These are phyloP conservation scores for Podila horticola DNA, from an alignment of 192 early-diverging fungal species.

Conservation along the genomic window DNA sequence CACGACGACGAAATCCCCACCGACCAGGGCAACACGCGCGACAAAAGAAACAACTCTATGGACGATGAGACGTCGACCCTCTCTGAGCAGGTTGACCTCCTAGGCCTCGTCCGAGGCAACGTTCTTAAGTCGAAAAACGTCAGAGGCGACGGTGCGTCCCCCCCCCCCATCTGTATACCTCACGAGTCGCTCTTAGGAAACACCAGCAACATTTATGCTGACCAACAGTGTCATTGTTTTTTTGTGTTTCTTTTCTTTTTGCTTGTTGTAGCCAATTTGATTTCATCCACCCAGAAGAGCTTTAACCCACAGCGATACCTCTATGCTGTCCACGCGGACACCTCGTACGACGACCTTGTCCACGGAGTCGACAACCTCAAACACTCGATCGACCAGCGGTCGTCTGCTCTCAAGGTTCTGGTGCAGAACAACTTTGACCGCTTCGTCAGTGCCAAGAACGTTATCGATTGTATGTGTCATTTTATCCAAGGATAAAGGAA, in stretches of 20 bases:
- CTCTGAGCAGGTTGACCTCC: conserved; percentile 59
- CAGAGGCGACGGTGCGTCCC: conserved; percentile 30
- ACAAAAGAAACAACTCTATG: conserved; percentile 20
- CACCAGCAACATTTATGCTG: conserved; percentile 6
- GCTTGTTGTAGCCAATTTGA: conserved; percentile 13
- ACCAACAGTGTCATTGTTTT: neutral
- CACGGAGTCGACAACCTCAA: conserved; percentile 78
- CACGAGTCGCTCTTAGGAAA: conserved; percentile 16
- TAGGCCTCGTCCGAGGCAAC: conserved; percentile 53
- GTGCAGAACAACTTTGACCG: conserved; percentile 98
- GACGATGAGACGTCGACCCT: conserved; percentile 43
- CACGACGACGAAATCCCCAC: conserved; percentile 38
- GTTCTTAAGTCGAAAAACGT: conserved; percentile 30
- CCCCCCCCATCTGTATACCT: neutral
- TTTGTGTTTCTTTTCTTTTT: neutral
- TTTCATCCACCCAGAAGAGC: conserved; percentile 55
- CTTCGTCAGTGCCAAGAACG: conserved; percentile 95
- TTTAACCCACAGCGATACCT: conserved; percentile 80
- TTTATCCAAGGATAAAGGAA: too few species aligned
- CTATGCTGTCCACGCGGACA: conserved; percentile 82
- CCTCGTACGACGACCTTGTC: conserved; percentile 87
- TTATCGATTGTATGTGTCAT: conserved; percentile 78
- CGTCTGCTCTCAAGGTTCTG: conserved; percentile 85
- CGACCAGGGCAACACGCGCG: conserved; percentile 26
- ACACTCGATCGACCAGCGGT: conserved; percentile 80